These are phyloP conservation scores for Nakazawaea peltata DNA, from an alignment of 805 yeast genomes.

Conservation along the genomic window DNA sequence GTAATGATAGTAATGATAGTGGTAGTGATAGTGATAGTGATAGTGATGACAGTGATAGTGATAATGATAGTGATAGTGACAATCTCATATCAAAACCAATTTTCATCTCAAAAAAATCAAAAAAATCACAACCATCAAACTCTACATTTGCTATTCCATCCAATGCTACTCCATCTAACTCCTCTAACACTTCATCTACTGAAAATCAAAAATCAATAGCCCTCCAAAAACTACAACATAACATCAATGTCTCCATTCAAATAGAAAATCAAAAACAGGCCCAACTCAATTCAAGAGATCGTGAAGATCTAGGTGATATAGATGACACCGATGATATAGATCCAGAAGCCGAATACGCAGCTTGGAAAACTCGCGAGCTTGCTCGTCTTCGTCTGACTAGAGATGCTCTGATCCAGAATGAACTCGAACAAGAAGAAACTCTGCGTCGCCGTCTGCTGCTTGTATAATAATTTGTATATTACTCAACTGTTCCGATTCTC, in stretches of 20 bases:
- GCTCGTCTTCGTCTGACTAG: conserved; percentile 23
- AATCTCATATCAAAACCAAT: too few relatives aligned
- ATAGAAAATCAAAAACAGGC: conserved; percentile 15
- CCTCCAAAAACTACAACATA: conserved; percentile 18
- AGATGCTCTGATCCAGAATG: conserved; percentile 15
- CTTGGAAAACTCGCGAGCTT: conserved; percentile 27
- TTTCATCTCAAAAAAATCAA: too few relatives aligned
- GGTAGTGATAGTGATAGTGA: conserved; percentile 10
- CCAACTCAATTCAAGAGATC: conserved; percentile 13
- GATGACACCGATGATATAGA: conserved; percentile 59
- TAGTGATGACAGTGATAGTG: background rate
- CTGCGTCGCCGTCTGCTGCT: too few relatives aligned
- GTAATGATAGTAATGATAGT: conserved; percentile 6
- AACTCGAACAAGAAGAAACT: conserved; percentile 18
- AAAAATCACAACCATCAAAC: too few relatives aligned
- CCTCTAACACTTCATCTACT: too few relatives aligned
- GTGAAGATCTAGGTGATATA: conserved; percentile 22
- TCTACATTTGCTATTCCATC: too few relatives aligned
- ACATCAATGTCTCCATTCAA: conserved; percentile 14
- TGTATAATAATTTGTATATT: too few relatives aligned
- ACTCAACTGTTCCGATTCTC: too few relatives aligned
- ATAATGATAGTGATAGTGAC: too few relatives aligned
- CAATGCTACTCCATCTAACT: too few relatives aligned
- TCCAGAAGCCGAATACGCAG: conserved; percentile 33
- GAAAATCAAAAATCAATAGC: conserved; percentile 12